Evolutionary conservation across 176 grass and related monocot genomes (phyloP).

Genomic region (Bothriochloa decipiens): DNA sequence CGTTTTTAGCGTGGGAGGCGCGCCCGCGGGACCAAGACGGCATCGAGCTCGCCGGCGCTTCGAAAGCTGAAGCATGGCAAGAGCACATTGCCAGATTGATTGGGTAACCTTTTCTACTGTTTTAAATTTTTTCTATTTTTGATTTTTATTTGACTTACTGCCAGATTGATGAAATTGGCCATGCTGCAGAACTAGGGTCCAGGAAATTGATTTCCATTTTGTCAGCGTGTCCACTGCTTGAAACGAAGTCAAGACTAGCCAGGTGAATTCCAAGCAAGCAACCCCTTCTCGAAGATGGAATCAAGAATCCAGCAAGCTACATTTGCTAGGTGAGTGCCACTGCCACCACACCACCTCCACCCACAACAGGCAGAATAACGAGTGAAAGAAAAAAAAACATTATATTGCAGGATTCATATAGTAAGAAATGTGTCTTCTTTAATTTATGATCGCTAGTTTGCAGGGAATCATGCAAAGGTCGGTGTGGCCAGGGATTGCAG

Average conservation of each 20-base stretch:
- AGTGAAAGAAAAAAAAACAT: neutral
- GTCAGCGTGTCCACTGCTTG: neutral
- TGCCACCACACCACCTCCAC: neutral
- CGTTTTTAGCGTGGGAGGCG: conserved; percentile 22
- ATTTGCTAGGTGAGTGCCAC: conserved; percentile 2
- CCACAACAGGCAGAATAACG: neutral
- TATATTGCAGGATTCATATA: neutral
- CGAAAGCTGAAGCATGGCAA: neutral
- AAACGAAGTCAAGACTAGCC: neutral
- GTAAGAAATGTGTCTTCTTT: conserved; percentile 36
- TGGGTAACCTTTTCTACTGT: neutral
- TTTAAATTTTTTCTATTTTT: neutral
- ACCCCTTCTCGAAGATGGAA: neutral
- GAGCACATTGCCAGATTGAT: neutral
- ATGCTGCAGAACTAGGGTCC: neutral
- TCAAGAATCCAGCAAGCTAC: neutral
- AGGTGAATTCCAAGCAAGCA: neutral
- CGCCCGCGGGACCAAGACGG: neutral
- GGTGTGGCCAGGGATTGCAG: neutral
- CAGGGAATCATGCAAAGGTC: conserved; percentile 37
- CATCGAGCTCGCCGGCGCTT: neutral
- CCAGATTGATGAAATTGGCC: neutral
- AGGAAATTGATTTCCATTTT: neutral
- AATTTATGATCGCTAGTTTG: conserved; percentile 37
- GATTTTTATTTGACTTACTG: neutral